Evolutionary conservation across 2,329 filamentous ascomycete species (phyloP).

Genomic region (Beauveria pseudobassiana): DNA sequence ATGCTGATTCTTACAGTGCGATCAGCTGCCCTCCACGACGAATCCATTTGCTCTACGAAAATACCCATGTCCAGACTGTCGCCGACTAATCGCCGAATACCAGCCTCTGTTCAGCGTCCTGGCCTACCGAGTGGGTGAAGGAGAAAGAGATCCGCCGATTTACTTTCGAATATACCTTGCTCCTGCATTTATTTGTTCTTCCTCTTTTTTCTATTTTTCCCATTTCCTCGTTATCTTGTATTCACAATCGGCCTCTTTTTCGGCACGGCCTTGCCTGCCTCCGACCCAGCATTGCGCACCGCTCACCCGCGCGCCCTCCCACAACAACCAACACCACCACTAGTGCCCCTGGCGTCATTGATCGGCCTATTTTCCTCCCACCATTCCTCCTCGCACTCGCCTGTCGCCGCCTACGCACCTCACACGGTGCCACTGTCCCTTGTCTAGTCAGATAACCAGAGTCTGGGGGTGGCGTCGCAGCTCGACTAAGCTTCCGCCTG

Average conservation of each 20-base stretch:
- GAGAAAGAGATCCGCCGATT: too few species aligned
- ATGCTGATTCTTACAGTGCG: background rate
- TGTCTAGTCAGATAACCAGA: conserved; percentile 2
- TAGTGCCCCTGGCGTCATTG: conserved; percentile 7
- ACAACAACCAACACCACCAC: conserved; percentile 7
- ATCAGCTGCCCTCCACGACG: background rate
- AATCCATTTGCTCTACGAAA: background rate
- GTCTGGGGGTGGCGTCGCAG: conserved; percentile 9
- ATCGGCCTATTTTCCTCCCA: background rate
- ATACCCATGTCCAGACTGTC: background rate
- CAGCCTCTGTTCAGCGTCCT: background rate
- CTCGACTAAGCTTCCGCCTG: conserved; percentile 2
- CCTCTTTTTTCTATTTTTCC: too few species aligned
- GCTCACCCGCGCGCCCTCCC: background rate
- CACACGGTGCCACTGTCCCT: background rate
- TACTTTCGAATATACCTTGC: too few species aligned
- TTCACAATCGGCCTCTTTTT: too few species aligned
- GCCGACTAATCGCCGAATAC: background rate
- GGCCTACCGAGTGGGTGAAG: too few species aligned
- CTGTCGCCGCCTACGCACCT: background rate
- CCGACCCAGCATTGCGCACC: background rate
- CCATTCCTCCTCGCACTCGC: background rate
- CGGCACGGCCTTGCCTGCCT: too few species aligned
- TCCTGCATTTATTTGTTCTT: too few species aligned
- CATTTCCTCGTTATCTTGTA: too few species aligned